Evolutionary conservation across 169 alveolate genomes (phyloP).

Genomic region (Blepharisma undulans): DNA sequence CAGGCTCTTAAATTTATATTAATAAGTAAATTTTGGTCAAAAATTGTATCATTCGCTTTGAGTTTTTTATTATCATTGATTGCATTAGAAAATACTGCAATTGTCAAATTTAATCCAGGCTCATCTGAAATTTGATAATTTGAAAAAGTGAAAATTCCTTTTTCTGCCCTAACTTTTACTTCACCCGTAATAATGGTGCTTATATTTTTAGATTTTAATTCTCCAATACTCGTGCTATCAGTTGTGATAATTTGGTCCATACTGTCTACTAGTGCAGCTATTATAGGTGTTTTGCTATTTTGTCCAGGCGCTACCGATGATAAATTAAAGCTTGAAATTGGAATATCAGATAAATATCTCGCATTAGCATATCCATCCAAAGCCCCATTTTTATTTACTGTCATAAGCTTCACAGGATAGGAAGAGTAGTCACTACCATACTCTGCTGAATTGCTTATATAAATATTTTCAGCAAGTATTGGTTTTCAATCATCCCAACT

Average conservation of each 20-base stretch:
- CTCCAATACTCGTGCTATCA: background rate
- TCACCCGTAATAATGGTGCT: background rate
- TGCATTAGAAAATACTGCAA: background rate
- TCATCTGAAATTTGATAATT: background rate
- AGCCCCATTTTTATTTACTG: background rate
- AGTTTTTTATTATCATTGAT: background rate
- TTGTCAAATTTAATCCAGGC: background rate
- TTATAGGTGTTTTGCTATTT: background rate
- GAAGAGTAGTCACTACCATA: conserved; percentile 27
- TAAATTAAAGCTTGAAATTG: background rate
- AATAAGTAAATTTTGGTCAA: background rate
- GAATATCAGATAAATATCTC: background rate
- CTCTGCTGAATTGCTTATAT: background rate
- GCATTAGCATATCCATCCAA: background rate
- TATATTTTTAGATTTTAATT: background rate
- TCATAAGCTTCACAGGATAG: background rate
- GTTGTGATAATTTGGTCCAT: background rate
- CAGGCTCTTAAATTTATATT: background rate
- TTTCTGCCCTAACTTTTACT: background rate
- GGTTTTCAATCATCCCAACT: background rate
- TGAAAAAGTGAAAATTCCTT: background rate
- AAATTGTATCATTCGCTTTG: background rate
- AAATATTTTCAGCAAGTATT: background rate
- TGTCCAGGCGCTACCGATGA: conserved; percentile 15
- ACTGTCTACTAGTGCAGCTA: background rate